Percentiles rank a stretch among this genome's conserved stretches.
Conservation (phyloP, 371 early-diverging fungal species). For the Apophysomyces ossiformis region DNA sequence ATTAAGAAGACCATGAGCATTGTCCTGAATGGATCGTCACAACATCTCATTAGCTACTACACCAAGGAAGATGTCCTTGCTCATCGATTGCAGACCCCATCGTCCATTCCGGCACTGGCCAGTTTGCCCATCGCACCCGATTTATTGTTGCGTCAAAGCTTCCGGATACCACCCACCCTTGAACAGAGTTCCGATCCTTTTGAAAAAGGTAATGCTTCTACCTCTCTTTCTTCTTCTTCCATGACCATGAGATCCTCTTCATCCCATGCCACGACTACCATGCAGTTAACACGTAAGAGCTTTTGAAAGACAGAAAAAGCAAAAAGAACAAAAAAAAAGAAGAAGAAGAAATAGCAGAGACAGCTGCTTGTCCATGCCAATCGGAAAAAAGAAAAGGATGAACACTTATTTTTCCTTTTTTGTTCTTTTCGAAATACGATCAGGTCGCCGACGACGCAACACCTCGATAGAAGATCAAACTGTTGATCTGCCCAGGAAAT, state of each 20-base stretch:
- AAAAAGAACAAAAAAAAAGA: too few relatives aligned
- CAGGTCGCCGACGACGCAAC: constrained; percentile 1
- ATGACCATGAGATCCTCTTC: background rate
- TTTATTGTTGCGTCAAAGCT: constrained; percentile 58
- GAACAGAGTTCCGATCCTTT: constrained; percentile 28
- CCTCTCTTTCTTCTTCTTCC: constrained; percentile 19
- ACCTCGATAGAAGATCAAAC: background rate
- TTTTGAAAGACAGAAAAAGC: background rate
- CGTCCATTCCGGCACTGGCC: constrained; percentile 51
- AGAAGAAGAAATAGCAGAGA: too few relatives aligned
- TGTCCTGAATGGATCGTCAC: constrained; percentile 71
- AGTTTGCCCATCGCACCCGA: constrained; percentile 56
- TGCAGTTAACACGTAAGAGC: background rate
- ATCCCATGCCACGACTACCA: background rate
- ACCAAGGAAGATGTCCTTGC: constrained; percentile 72
- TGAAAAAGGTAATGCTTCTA: constrained; percentile 14
- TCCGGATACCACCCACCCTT: constrained; percentile 54
- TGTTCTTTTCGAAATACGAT: background rate
- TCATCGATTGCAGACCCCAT: constrained; percentile 56
- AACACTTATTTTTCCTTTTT: background rate
- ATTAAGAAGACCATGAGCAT: constrained; percentile 88
- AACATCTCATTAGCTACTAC: constrained; percentile 88
- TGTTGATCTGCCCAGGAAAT: background rate
- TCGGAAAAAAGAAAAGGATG: background rate
- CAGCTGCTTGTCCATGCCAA: background rate